These are phyloP conservation scores for Pseudophaeomoniella oleicola DNA, from an alignment of 2,329 filamentous ascomycete species.

Conservation along the genomic window DNA sequence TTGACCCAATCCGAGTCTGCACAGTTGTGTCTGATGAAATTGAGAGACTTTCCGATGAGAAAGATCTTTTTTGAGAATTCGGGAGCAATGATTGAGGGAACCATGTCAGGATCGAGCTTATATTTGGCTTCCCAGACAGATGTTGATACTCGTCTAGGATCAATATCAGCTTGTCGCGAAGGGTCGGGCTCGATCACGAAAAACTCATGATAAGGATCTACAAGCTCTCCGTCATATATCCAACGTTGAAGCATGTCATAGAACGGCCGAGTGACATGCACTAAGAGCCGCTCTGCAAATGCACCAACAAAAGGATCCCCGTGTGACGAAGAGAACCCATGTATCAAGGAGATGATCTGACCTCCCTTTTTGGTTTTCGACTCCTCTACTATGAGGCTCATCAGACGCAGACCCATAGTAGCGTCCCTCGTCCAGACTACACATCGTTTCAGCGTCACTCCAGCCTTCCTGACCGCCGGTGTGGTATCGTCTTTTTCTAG, in stretches of 20 bases:
- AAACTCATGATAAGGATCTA: slow-evolving; percentile 91
- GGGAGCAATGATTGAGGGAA: slow-evolving; percentile 81
- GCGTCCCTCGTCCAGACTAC: slow-evolving; percentile 96
- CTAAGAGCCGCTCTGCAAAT: slow-evolving; percentile 79
- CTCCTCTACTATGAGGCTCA: slow-evolving; percentile 90
- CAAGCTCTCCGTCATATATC: slow-evolving; percentile 96
- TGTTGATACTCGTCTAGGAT: slow-evolving; percentile 44
- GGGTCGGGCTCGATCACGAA: slow-evolving; percentile 76
- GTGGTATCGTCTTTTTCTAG: slow-evolving; percentile 50
- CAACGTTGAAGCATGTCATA: slow-evolving; percentile 92
- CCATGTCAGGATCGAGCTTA: slow-evolving; percentile 68
- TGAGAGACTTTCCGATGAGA: slow-evolving; percentile 90
- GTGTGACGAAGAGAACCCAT: slow-evolving; percentile 82
- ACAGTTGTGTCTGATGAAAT: slow-evolving; percentile 94
- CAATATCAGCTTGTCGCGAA: slow-evolving; percentile 31
- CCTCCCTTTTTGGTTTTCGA: slow-evolving; percentile 70
- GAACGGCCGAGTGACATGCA: slow-evolving; percentile 81
- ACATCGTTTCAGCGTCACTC: slow-evolving; percentile 87
- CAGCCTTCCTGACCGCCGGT: slow-evolving; percentile 64
- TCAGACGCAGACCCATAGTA: slow-evolving; percentile 83
- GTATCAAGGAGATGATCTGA: slow-evolving; percentile 83
- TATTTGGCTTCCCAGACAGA: slow-evolving; percentile 99
- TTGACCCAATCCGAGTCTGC: slow-evolving; percentile 92
- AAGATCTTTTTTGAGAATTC: slow-evolving; percentile 96
- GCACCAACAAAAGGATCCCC: slow-evolving; percentile 88